phyloP scores from a whole-genome alignment of 83 land plant species.

The Diphasiastrum complanatum region DNA sequence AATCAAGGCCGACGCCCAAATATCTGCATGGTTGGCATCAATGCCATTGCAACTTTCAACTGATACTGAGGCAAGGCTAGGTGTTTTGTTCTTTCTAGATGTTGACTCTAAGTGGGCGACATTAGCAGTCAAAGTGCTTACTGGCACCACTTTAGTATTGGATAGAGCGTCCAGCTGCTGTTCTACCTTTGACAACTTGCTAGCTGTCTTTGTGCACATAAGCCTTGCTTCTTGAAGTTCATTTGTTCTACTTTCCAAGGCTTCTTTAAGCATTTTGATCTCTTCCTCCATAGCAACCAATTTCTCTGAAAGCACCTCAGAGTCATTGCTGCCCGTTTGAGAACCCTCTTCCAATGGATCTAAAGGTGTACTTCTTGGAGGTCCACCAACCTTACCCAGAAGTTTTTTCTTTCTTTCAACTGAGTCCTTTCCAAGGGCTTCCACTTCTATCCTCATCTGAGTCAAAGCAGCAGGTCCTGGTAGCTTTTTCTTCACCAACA shows the following conservation, averaged over 20 bases:
- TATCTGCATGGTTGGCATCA: slow-evolving; percentile 12
- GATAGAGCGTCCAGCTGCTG: slow-evolving; percentile 20
- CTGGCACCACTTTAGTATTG: neutral
- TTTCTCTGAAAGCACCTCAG: slow-evolving; percentile 17
- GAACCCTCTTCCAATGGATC: slow-evolving; percentile 8
- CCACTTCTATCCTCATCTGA: slow-evolving; percentile 29
- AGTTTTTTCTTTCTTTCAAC: slow-evolving; percentile 17
- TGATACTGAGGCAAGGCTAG: neutral
- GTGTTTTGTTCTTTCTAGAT: neutral
- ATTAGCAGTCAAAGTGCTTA: neutral
- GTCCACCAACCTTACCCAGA: neutral
- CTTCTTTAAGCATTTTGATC: slow-evolving; percentile 30
- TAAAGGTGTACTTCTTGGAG: slow-evolving; percentile 4
- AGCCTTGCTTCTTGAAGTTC: slow-evolving; percentile 26
- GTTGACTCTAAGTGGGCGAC: neutral
- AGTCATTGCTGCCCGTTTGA: slow-evolving; percentile 9
- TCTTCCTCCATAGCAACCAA: slow-evolving; percentile 34
- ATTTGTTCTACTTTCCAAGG: slow-evolving; percentile 16
- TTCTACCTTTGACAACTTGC: slow-evolving; percentile 25
- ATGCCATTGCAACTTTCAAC: neutral
- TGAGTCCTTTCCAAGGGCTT: slow-evolving; percentile 10
- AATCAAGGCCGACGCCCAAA: slow-evolving; percentile 35
- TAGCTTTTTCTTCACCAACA: slow-evolving; percentile 26
- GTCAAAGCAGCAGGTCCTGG: slow-evolving; percentile 34
- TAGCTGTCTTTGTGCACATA: slow-evolving; percentile 30